A percentile compares a stretch with the other conserved stretches of the same genome.
These are phyloP conservation scores for Sphagnum contortum DNA, from an alignment of 225 moss, liverwort and hornwort genomes.

Conservation along the genomic window DNA sequence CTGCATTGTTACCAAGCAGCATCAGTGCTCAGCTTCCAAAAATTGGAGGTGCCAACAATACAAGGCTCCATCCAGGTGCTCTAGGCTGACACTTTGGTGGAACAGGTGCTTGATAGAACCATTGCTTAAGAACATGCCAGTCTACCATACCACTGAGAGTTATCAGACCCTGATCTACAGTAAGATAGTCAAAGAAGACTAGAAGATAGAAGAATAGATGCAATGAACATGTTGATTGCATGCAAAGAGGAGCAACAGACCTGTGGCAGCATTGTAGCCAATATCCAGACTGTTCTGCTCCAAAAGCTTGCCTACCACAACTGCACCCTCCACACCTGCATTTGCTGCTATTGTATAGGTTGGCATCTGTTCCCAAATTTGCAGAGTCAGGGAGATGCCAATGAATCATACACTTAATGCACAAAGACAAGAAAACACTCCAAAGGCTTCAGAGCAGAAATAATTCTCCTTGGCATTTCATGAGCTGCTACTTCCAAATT, in stretches of 20 bases:
- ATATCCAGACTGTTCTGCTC: conserved; percentile 37
- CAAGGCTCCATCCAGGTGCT: background rate
- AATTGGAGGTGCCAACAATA: background rate
- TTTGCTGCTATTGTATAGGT: conserved; percentile 40
- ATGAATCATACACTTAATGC: too few species aligned
- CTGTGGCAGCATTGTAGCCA: conserved; percentile 55
- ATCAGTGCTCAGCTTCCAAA: background rate
- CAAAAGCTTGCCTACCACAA: conserved; percentile 48
- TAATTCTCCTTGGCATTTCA: too few species aligned
- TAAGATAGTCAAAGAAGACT: background rate
- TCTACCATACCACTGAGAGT: too few species aligned
- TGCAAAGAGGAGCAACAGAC: background rate
- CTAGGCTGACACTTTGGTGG: too few species aligned
- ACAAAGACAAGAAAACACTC: too few species aligned
- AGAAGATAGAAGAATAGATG: background rate
- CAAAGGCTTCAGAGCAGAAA: too few species aligned
- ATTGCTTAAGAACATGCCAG: too few species aligned
- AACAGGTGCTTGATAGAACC: too few species aligned
- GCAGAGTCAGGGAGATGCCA: too few species aligned
- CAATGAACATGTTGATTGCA: background rate
- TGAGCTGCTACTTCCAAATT: too few species aligned
- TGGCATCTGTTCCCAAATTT: conserved; percentile 25
- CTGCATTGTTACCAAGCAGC: conserved; percentile 10
- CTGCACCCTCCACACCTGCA: conserved; percentile 54
- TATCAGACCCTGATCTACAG: background rate